Base-by-base conservation (phyloP, 2,329 filamentous ascomycete genomes). In the Aspergillus felis region DNA sequence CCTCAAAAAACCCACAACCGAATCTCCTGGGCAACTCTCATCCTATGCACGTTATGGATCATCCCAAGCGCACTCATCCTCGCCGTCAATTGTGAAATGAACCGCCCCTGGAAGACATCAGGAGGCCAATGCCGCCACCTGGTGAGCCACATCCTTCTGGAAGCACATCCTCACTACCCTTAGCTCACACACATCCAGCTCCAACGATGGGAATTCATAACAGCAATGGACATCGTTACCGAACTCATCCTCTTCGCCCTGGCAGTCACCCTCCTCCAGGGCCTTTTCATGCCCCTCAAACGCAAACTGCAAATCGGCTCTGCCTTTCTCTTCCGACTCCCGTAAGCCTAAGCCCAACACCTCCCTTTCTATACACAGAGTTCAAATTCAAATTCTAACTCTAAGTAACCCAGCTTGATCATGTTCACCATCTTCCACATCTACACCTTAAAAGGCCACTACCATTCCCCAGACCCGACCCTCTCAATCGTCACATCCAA, bases 31-130 rank as follows among this genome's bases (percentile, higher is more conserved):
- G 62, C 61, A 1, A 72, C 75, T 9, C 64, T 81, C 2, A 69
- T 55, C 3, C 59, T 69, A 0, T 74, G 75, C 14, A 74, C 73
- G 2, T 58, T 71, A 20, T 76, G 78, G 64, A 60, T 74, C 9
- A 60, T 79, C 14, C 64, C 73, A 9, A 77, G 77, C 1, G 56
- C 79, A 14, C 64, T 81, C 25, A 66, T 78, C 3, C 63, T 79
- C 22, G 59, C 71, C 5, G 55, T 81, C 2, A 72, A 76, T 17
- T 81, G 79, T 57, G 68, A 78, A 51, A 53, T 74, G 1, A 63
- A 67, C 22, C 62, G 61, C 12, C 74, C 77, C 10, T 78, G 77
- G 77, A 59, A 59, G 25, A 56, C 53, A 24, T 51, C 61, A 4
- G 63, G 62, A 12, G 65, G 59, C 12, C 64, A 69, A 57, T 72